Percentiles rank a stretch among this genome's conserved stretches.
These are phyloP conservation scores for Chrysanthemum makinoi DNA, from an alignment of 129 eudicot genomes.

Conservation along the genomic window DNA sequence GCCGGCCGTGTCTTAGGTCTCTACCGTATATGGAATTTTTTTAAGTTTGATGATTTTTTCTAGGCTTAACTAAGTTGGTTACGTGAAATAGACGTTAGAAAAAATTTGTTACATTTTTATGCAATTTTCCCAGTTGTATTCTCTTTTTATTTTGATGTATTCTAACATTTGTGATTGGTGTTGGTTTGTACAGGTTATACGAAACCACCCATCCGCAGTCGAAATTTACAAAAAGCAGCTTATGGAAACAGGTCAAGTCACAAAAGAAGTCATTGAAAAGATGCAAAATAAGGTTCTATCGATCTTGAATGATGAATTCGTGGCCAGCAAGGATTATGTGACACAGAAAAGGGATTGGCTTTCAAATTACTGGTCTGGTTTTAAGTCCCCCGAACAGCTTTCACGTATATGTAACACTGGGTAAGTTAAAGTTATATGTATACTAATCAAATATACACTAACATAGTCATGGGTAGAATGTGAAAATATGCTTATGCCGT, in stretches of 20 bases:
- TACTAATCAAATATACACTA: too few relatives aligned
- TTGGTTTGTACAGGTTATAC: slow-evolving; percentile 50
- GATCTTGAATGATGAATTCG: not conserved
- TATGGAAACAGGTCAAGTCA: slow-evolving; percentile 17
- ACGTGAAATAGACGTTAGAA: not conserved
- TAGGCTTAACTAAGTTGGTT: not conserved
- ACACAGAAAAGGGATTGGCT: slow-evolving; percentile 13
- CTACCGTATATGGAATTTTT: not conserved
- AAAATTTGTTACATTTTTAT: not conserved
- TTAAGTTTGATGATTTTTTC: not conserved
- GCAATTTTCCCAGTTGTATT: not conserved
- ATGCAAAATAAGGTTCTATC: not conserved
- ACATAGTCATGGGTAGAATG: too few relatives aligned
- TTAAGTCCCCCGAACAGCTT: slow-evolving; percentile 74
- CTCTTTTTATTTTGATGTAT: not conserved
- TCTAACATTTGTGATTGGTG: slow-evolving; percentile 16
- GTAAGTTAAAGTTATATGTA: slow-evolving; percentile 26
- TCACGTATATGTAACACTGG: slow-evolving; percentile 82
- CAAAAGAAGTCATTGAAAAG: not conserved
- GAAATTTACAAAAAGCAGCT: slow-evolving; percentile 66
- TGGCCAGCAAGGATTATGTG: not conserved
- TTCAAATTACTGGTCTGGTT: slow-evolving; percentile 71
- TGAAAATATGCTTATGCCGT: too few relatives aligned
- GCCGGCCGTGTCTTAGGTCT: not conserved
- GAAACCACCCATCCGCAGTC: slow-evolving; percentile 70